A percentile compares a stretch with the other conserved stretches of the same genome.
phyloP scores from a whole-genome alignment of 2,329 filamentous ascomycete genomes.

The Exophiala sideris region DNA sequence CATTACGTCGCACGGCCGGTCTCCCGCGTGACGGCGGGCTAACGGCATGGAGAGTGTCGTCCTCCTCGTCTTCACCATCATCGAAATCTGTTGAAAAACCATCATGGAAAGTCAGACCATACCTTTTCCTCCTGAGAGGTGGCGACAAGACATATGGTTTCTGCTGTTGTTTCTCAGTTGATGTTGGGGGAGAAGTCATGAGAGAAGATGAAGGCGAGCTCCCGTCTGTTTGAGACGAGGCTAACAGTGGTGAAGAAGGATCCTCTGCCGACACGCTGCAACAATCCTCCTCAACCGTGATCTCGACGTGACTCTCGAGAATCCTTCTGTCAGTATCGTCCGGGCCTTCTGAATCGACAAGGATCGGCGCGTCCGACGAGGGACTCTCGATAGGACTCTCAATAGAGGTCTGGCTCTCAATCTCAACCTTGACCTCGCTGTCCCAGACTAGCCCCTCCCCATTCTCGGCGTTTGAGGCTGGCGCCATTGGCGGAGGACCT shows the following conservation, averaged over 20 bases:
- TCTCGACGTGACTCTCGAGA: constrained; percentile 23
- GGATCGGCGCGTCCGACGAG: not conserved
- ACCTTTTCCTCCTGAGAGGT: constrained; percentile 1
- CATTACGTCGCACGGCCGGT: constrained; percentile 7
- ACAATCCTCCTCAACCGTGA: constrained; percentile 16
- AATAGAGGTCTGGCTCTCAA: constrained; percentile 9
- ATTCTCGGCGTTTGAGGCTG: not conserved
- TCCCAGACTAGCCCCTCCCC: constrained; percentile 25
- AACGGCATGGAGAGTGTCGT: not conserved
- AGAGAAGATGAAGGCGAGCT: constrained; percentile 1
- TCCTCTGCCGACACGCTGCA: constrained; percentile 2
- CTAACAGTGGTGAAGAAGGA: constrained; percentile 3
- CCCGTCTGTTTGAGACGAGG: not conserved
- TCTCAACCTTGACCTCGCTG: constrained; percentile 27
- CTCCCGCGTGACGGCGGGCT: constrained; percentile 6
- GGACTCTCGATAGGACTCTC: not conserved
- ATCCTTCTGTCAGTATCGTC: constrained; percentile 13
- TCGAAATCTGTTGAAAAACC: constrained; percentile 5
- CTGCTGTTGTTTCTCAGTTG: too few relatives aligned
- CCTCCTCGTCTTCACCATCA: constrained; percentile 14
- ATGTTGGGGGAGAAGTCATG: constrained; percentile 1
- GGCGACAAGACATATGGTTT: not conserved
- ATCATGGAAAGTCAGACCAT: constrained; percentile 4
- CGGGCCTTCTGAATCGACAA: not conserved
- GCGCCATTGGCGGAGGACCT: not conserved